Evolutionary conservation across 1,139 yeast species (phyloP), one percentile per base, ranked within the genome.

Genomic region (Candida tropicalis): DNA sequence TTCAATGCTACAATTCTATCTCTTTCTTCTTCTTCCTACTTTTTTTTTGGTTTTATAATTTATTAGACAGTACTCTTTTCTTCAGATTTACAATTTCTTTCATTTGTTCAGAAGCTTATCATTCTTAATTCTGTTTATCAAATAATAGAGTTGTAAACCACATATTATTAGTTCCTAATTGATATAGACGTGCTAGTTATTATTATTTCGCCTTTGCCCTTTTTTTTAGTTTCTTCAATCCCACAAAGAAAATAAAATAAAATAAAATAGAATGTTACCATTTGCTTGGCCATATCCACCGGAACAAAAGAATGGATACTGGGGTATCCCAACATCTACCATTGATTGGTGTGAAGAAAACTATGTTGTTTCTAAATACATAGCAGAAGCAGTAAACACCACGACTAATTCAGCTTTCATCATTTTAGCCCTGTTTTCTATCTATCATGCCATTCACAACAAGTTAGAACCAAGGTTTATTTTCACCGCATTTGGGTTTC

Each of bases 281-380:
- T 73, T 73, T 60, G 77, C 77, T 22, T 56, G 63, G 40, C 70
- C 72, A 4, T 73, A 73, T 47, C 77, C 79, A 0, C 70, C 71
- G 20, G 79, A 73, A 48, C 73, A 68, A 47, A 39, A 47, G 20
- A 48, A 63, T 37, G 79, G 79, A 9, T 73, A 53, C 53, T 74
- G 79, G 79, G 79, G 79, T 2, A 54, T 57, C n/a, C 75, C 76
- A 9, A 72, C 78, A 4, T 70, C 95, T 25, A 88, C 97, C 24
- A 90, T 90, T 42, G 97, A 90, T 59, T 90, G 97, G 97, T 90
- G 97, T 66, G 97, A 90, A 63, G 97, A 90, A 60, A 91, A 90
- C 66, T 90, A 90, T 60, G 93, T 89, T 9, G 87, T 90, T 8
- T 78, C 91, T n/a, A 74, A 73, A 15, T 90, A 85, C 56, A 74